phyloP scores from a whole-genome alignment of 805 yeast species.

The Wickerhamomyces alni region DNA sequence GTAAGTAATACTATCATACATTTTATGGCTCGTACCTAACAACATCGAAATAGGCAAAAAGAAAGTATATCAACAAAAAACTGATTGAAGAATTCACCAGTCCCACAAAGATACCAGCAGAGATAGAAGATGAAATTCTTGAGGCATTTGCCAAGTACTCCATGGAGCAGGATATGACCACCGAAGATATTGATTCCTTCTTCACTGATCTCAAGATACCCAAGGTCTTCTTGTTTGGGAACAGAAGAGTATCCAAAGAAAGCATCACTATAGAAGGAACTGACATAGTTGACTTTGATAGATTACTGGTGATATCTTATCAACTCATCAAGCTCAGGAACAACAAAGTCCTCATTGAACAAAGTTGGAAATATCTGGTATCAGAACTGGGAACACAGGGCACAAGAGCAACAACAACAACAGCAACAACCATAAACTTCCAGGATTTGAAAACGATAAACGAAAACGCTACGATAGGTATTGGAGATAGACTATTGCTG shows the following conservation, averaged over 20 bases:
- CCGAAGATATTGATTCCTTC: constrained; percentile 23
- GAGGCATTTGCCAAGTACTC: constrained; percentile 36
- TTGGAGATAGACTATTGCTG: constrained; percentile 29
- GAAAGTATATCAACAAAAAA: constrained; percentile 15
- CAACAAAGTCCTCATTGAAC: constrained; percentile 29
- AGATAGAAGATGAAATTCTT: constrained; percentile 39
- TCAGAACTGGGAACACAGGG: constrained; percentile 10
- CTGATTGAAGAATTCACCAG: constrained; percentile 24
- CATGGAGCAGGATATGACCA: constrained; percentile 35
- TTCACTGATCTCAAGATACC: constrained; percentile 28
- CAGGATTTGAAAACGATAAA: constrained; percentile 31
- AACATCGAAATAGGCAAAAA: no score
- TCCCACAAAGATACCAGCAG: constrained; percentile 31
- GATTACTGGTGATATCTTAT: constrained; percentile 33
- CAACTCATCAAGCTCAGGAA: constrained; percentile 35
- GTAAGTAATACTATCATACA: no score
- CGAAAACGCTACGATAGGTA: constrained; percentile 25
- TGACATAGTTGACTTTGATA: constrained; percentile 42
- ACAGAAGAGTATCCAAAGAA: constrained; percentile 16
- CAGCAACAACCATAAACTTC: constrained; percentile 28
- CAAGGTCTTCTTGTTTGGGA: constrained; percentile 21
- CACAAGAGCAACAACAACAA: no score
- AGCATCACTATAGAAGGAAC: constrained; percentile 35
- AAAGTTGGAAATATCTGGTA: constrained; percentile 35
- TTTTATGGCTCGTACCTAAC: no score